A percentile compares a stretch with the other conserved stretches of the same genome.
These are phyloP conservation scores for Scortechinia acanthostroma DNA, from an alignment of 2,329 filamentous ascomycete genomes.

Conservation along the genomic window DNA sequence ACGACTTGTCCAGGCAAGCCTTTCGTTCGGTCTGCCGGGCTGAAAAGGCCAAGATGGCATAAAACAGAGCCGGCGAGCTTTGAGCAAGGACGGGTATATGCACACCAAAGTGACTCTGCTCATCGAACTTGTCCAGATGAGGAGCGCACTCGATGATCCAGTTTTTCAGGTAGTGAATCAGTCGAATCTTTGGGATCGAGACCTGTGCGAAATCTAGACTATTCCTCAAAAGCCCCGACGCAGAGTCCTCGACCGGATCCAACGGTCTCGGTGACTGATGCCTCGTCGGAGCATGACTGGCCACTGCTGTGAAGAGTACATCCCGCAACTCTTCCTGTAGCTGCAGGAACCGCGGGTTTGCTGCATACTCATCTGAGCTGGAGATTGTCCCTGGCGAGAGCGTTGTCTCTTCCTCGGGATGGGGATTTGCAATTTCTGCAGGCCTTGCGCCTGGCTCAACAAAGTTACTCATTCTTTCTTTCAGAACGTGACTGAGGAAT, in stretches of 20 bases:
- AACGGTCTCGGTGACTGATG: constrained; percentile 6
- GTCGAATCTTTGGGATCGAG: constrained; percentile 9
- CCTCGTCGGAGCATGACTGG: constrained; percentile 18
- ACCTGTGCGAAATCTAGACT: constrained; percentile 15
- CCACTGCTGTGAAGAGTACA: constrained; percentile 26
- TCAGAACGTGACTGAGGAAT: no score
- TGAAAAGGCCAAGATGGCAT: constrained; percentile 39
- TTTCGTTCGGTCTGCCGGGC: constrained; percentile 40
- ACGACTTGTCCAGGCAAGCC: constrained; percentile 21
- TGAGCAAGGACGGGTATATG: constrained; percentile 36
- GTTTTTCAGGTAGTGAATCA: constrained; percentile 29
- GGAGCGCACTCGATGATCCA: constrained; percentile 43
- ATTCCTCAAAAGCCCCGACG: constrained; percentile 9
- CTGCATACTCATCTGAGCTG: constrained; percentile 17
- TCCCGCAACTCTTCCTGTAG: constrained; percentile 32
- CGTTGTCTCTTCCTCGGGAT: background rate
- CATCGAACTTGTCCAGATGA: constrained; percentile 47
- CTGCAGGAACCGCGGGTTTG: constrained; percentile 30
- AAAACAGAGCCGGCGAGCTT: constrained; percentile 31
- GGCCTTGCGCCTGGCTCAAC: no score
- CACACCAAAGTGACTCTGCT: constrained; percentile 34
- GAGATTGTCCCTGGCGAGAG: background rate
- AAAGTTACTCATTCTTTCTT: no score
- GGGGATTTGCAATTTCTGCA: no score
- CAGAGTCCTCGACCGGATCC: constrained; percentile 16